Percentiles rank a stretch among this genome's conserved stretches.
Evolutionary conservation across 805 yeast genomes (phyloP).

Genomic region (Lipomyces chichibuensis): DNA sequence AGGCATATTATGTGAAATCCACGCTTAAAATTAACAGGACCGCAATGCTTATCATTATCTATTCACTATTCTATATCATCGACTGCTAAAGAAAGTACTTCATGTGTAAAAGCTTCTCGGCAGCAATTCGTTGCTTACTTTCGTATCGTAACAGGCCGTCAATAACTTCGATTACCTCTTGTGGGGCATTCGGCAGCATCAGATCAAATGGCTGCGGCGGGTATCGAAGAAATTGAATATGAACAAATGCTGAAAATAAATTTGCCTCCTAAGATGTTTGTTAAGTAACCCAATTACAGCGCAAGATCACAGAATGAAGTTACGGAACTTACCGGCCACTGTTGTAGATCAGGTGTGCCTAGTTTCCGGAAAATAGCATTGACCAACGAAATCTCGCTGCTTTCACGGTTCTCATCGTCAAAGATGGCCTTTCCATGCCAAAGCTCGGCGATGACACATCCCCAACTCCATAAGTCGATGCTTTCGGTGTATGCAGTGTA

Average conservation of each 20-base stretch:
- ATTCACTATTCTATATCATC: background rate
- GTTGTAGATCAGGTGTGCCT: conserved; percentile 61
- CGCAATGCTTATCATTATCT: background rate
- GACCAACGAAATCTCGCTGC: conserved; percentile 63
- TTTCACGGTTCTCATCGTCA: conserved; percentile 46
- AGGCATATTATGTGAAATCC: too few relatives aligned
- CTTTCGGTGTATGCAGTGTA: conserved; percentile 55
- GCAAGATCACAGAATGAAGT: background rate
- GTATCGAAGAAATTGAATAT: conserved; percentile 11
- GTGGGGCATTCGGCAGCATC: conserved; percentile 21
- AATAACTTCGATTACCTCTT: conserved; percentile 16
- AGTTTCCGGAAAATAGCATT: conserved; percentile 57
- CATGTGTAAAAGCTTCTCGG: conserved; percentile 15
- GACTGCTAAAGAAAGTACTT: background rate
- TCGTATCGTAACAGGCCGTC: conserved; percentile 17
- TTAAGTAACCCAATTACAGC: background rate
- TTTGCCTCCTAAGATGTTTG: conserved; percentile 17
- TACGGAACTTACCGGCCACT: conserved; percentile 48
- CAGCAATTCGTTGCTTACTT: conserved; percentile 18
- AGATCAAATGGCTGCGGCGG: conserved; percentile 14
- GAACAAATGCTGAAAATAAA: conserved; percentile 18
- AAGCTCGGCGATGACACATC: conserved; percentile 61
- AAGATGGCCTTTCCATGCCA: conserved; percentile 50
- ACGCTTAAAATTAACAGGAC: background rate
- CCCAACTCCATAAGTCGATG: conserved; percentile 75